These are phyloP conservation scores for Hippophae rhamnoides DNA, from an alignment of 306 rosid species.

Conservation along the genomic window DNA sequence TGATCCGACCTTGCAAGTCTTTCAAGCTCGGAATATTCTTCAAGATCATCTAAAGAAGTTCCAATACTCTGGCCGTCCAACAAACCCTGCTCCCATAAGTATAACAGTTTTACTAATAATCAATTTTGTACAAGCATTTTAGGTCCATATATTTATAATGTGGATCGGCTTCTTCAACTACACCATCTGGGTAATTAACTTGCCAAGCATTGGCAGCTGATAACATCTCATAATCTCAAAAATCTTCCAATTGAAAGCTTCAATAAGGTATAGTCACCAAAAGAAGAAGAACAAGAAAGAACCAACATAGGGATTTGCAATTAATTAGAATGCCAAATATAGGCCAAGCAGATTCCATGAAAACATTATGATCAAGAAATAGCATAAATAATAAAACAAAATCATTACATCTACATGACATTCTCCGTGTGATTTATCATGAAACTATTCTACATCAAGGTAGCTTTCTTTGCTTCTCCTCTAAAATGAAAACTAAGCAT, in stretches of 20 bases:
- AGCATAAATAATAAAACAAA: neutral
- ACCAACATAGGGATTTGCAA: too few relatives aligned
- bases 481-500: too few relatives aligned
- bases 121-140: neutral
- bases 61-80: slow-evolving; percentile 63
- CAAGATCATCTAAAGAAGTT: slow-evolving; percentile 40
- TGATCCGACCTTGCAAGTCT: slow-evolving; percentile 26
- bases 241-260: too few relatives aligned
- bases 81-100: slow-evolving; percentile 47
- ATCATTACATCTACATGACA: neutral
- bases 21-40: slow-evolving; percentile 48
- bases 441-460: neutral
- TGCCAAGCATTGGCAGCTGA: neutral
- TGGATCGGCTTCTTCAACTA: neutral
- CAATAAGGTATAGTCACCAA: too few relatives aligned
- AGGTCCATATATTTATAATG: neutral
- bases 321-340: neutral
- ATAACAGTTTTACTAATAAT: neutral
- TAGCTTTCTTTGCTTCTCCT: too few relatives aligned
- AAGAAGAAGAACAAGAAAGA: too few relatives aligned
- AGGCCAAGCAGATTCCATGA: neutral
- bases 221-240: neutral
- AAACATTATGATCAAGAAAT: neutral
- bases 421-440: neutral
- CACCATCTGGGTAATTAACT: neutral